Evolutionary conservation across 352 stramenopile species (phyloP), one percentile per base, ranked within the genome.

Genomic region (Labyrinthula sp.): DNA sequence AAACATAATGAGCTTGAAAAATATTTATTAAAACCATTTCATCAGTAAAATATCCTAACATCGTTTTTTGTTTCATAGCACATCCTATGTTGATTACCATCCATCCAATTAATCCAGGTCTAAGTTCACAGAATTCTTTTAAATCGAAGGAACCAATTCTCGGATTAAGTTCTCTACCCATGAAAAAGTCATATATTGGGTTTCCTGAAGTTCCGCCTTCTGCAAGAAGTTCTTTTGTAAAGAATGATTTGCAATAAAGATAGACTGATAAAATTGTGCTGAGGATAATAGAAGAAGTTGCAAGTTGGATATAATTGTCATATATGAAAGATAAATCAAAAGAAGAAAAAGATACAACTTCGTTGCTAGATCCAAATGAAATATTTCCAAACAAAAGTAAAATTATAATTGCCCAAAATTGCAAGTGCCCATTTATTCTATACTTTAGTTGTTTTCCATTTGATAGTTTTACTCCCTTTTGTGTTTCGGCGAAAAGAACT

Each of bases 101-200:
- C 75, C 77, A 89, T 18, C 61, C 63, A 35, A 77, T 73, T 1
- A 77, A 48, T 1, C 71, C 73, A 24, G 78, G 78, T n/a, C 75
- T 56, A 22, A 88, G 59, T 60, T 90, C 78, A 60, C 73, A 87
- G 57, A 89, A 89, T 45, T 74, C 67, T 56, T 90, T 90, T 54
- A 79, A 71, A 61, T 77, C 70, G 48, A 87, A 75, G 21, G 29
- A 38, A 0, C 21, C 25, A 35, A 63, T 59, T 17, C 77, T 63
- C 27, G 76, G 76, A 68, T 90, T 90, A 2, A 89, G 61, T 60
- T 86, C 75, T 33, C 77, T 59, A 18, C 78, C 78, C 31, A 89
- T 84, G 59, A 79, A 90, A 57, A 82, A 86, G 62, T 90, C 74
- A 47, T 89, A 89, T n/a, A 77, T 12, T 22, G 47, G 14, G 61